Conservation (phyloP, 179 eudicot genomes). For the Spinacia oleracea region DNA sequence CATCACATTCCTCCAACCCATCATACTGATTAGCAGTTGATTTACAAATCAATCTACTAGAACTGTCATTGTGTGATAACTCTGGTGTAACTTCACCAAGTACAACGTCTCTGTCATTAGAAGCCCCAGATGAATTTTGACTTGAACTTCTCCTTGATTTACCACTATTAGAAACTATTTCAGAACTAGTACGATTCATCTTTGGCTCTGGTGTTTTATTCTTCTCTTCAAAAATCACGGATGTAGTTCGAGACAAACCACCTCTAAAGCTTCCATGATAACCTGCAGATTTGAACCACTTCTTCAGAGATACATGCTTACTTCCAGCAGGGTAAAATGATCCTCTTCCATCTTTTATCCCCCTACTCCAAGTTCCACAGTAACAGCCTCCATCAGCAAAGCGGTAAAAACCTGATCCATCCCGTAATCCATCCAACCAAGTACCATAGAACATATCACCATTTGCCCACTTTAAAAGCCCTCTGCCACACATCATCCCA, state of each 20-base stretch:
- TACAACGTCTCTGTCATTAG: conserved; percentile 41
- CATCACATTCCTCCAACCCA: conserved; percentile 36
- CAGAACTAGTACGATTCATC: conserved; percentile 58
- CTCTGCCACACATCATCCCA: conserved; percentile 83
- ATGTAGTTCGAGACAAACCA: conserved; percentile 42
- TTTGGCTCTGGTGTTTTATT: conserved; percentile 33
- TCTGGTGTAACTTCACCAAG: conserved; percentile 45
- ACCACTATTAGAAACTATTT: conserved; percentile 39
- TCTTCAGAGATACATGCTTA: conserved; percentile 54
- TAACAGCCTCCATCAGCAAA: conserved; percentile 80
- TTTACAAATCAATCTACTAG: conserved; percentile 30
- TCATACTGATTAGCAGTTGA: conserved; percentile 44
- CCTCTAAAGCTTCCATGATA: conserved; percentile 38
- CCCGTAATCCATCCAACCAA: conserved; percentile 80
- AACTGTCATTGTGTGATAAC: conserved; percentile 37
- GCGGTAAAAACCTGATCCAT: conserved; percentile 80
- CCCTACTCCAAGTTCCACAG: conserved; percentile 87
- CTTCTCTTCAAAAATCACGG: conserved; percentile 34
- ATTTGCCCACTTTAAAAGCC: conserved; percentile 82
- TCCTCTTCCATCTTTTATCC: conserved; percentile 85
- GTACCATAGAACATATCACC: conserved; percentile 86
- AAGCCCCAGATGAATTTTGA: conserved; percentile 40
- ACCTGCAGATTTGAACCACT: conserved; percentile 45
- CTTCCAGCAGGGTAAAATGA: conserved; percentile 81
- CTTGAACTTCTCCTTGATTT: conserved; percentile 45